phyloP scores from a whole-genome alignment of 208 protist genomes.

The Endotrypanum monterogeii region DNA sequence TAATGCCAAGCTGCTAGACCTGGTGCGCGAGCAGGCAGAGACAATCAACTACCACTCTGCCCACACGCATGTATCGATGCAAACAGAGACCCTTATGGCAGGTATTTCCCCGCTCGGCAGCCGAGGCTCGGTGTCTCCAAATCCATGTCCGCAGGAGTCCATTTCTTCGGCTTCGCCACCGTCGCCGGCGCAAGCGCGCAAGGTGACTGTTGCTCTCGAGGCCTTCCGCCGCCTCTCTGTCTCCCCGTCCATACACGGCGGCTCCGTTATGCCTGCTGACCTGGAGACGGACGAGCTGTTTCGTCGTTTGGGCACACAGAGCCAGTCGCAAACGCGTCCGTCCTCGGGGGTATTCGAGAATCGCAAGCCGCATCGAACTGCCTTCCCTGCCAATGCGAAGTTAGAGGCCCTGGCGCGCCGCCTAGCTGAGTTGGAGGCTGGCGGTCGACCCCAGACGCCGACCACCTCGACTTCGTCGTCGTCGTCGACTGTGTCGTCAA shows the following conservation, averaged over 20 bases:
- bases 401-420: conserved; percentile 49
- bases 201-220: conserved; percentile 16
- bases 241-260: conserved; percentile 37
- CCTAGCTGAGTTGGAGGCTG: conserved; percentile 57
- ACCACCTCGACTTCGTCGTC: conserved; percentile 11
- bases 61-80: conserved; percentile 31
- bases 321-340: conserved; percentile 34
- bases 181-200: conserved; percentile 4
- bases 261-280: conserved; percentile 37
- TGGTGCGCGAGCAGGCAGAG: conserved; percentile 52
- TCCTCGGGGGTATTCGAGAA: conserved; percentile 47
- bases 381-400: conserved; percentile 41
- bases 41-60: conserved; percentile 62
- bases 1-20: conserved; percentile 62
- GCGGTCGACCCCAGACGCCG: conserved; percentile 5
- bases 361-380: conserved; percentile 32
- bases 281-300: conserved; percentile 37
- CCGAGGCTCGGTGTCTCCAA: conserved; percentile 25
- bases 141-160: conserved; percentile 29
- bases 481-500: conserved; percentile 4
- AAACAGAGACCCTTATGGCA: conserved; percentile 8
- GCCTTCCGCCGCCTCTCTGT: conserved; percentile 45
- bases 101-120: conserved; percentile 35
- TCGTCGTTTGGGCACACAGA: conserved; percentile 32
- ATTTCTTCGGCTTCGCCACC: conserved; percentile 16